A percentile compares a stretch with the other conserved stretches of the same genome.
These are phyloP conservation scores for Secale cereale DNA, from an alignment of 176 grass and related monocot genomes.

Conservation along the genomic window DNA sequence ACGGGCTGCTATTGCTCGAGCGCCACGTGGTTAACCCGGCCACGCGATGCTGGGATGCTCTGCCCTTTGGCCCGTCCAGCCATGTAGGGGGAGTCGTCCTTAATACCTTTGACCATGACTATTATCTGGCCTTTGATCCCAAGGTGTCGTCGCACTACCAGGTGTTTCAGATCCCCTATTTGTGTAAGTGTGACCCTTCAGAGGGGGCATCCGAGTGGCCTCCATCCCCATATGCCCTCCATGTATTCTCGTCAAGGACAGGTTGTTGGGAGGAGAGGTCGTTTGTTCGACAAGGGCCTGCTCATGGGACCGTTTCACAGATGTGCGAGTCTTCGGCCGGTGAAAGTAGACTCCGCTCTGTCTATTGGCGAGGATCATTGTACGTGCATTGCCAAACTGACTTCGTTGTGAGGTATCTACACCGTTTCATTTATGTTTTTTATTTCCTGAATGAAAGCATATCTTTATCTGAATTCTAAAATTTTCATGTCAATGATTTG, in stretches of 20 bases:
- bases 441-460: too few species aligned
- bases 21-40: background rate
- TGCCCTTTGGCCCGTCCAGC: background rate
- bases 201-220: background rate
- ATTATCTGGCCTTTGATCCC: background rate
- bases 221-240: background rate
- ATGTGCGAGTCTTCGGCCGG: rapidly evolving
- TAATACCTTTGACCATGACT: background rate
- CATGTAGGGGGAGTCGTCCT: background rate
- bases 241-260: background rate
- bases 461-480: background rate
- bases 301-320: background rate
- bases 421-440: too few species aligned
- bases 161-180: background rate
- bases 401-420: background rate
- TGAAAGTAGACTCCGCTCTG: too few species aligned
- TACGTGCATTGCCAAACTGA: background rate
- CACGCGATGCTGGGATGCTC: background rate
- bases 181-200: background rate
- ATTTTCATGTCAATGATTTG: too few species aligned
- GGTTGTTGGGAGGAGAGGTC: background rate
- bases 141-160: background rate
- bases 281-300: background rate
- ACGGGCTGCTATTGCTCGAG: background rate
- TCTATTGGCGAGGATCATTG: background rate